phyloP scores from a whole-genome alignment of 2,329 filamentous ascomycete species.

The Paraphaeosphaeria minitans region DNA sequence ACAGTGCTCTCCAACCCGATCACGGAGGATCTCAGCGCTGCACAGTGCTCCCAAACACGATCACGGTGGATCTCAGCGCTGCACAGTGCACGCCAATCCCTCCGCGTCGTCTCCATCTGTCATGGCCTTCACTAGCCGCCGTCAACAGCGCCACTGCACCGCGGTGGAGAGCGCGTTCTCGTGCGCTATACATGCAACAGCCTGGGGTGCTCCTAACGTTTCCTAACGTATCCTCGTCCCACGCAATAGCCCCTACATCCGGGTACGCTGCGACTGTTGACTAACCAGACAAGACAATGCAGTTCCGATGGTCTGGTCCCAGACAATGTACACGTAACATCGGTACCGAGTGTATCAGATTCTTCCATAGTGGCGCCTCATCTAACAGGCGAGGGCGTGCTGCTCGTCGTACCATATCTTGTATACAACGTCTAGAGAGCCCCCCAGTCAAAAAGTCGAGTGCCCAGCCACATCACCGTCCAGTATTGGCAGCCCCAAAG shows the following conservation, averaged over 20 bases:
- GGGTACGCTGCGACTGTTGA: neutral
- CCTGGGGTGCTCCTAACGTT: neutral
- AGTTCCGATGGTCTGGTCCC: constrained; percentile 7
- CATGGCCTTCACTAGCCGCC: neutral
- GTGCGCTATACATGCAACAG: neutral
- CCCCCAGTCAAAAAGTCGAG: constrained; percentile 43
- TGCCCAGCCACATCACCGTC: constrained; percentile 35
- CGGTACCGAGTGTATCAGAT: neutral
- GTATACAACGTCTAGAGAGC: constrained; percentile 25
- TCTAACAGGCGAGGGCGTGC: neutral
- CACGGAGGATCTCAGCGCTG: no score
- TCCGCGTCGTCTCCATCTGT: neutral
- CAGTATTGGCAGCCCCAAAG: constrained; percentile 43
- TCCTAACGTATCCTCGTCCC: constrained; percentile 1
- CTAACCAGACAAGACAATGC: neutral
- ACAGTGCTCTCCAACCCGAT: neutral
- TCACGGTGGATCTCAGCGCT: neutral
- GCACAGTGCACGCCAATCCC: neutral
- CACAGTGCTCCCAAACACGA: neutral
- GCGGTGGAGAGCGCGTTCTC: neutral
- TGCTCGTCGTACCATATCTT: neutral
- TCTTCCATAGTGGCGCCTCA: neutral
- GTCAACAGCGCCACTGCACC: neutral
- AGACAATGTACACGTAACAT: constrained; percentile 15
- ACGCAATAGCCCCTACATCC: neutral